A percentile compares a stretch with the other conserved stretches of the same genome.
phyloP scores from a whole-genome alignment of 306 rosid species.

The Castanea sativa region DNA sequence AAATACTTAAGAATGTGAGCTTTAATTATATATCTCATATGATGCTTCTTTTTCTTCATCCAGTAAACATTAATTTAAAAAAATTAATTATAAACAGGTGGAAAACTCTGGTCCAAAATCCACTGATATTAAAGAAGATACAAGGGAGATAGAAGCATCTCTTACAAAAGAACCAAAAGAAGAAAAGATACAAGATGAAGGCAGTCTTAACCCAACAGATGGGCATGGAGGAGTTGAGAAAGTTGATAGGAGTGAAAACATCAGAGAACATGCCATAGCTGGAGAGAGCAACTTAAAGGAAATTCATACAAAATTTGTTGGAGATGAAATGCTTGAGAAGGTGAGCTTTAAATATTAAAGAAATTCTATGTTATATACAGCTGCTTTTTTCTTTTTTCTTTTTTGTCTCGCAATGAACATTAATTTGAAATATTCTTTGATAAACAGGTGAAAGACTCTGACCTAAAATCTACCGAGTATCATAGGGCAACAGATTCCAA shows the following conservation, averaged over 20 bases:
- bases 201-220: not conserved
- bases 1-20: not conserved
- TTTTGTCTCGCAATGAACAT: no score
- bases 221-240: not conserved
- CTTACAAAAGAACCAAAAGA: not conserved
- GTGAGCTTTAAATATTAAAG: not conserved
- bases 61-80: no score
- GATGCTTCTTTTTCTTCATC: no score
- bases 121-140: not conserved
- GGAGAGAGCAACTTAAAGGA: not conserved
- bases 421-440: no score
- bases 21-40: not conserved
- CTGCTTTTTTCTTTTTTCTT: no score
- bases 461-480: not conserved
- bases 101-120: slow-evolving; percentile 2
- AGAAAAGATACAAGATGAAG: not conserved
- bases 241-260: not conserved
- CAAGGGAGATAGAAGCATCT: not conserved
- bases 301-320: not conserved
- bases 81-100: not conserved
- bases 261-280: not conserved
- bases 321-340: not conserved
- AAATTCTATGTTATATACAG: not conserved
- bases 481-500: not conserved
- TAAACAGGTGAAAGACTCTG: slow-evolving; percentile 10